phyloP scores from a whole-genome alignment of 2,329 filamentous ascomycete genomes.

The Capronia coronata region DNA sequence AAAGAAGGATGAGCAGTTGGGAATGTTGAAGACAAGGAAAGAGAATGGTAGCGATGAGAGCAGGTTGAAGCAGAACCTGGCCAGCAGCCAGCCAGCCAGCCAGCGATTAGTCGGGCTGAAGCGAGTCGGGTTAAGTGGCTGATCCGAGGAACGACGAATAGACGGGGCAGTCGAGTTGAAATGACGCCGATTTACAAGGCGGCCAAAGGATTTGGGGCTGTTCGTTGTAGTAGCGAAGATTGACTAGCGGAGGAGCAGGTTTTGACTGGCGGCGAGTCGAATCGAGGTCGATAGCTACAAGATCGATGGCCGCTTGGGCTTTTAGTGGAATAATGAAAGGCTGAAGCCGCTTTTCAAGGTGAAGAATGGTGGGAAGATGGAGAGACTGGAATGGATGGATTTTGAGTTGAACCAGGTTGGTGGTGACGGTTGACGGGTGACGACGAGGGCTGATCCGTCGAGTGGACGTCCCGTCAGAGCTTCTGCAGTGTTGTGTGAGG shows the following conservation, averaged over 20 bases:
- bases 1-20: not conserved
- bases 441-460: not conserved
- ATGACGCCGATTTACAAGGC: conserved; percentile 9
- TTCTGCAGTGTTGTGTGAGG: not conserved
- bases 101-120: conserved; percentile 4
- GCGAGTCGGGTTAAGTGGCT: conserved; percentile 3
- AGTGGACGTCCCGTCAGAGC: not conserved
- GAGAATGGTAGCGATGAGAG: not conserved
- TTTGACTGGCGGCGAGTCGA: too few relatives aligned
- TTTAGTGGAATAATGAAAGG: not conserved
- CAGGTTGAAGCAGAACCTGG: not conserved
- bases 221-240: not conserved
- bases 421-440: conserved; percentile 1
- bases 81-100: not conserved
- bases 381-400: not conserved
- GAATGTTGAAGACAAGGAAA: not conserved
- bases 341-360: not conserved
- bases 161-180: conserved; percentile 11
- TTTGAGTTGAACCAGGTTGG: not conserved
- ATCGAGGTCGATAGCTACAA: too few relatives aligned
- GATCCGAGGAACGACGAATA: conserved; percentile 4
- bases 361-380: not conserved
- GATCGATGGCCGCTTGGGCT: too few relatives aligned
- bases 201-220: not conserved
- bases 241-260: not conserved